These are phyloP conservation scores for Silybum marianum DNA, from an alignment of 129 eudicot genomes.

Conservation along the genomic window DNA sequence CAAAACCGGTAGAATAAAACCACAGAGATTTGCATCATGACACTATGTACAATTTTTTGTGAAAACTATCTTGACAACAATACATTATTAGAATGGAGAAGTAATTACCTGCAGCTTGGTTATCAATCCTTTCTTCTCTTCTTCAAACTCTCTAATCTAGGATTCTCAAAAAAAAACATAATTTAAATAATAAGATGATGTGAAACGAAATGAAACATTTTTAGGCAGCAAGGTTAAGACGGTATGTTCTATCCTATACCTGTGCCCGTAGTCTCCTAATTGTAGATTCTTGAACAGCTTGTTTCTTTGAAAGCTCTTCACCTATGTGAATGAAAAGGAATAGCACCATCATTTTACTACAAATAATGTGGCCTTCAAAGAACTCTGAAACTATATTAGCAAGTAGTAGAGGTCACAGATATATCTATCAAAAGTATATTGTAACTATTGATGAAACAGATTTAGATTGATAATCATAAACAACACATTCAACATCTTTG, in stretches of 20 bases:
- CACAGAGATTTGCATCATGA: constrained; percentile 14
- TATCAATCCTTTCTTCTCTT: constrained; percentile 84
- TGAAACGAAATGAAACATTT: constrained; percentile 12
- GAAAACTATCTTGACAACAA: not conserved
- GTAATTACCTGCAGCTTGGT: constrained; percentile 80
- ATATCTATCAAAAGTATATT: not conserved
- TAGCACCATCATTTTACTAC: constrained; percentile 1
- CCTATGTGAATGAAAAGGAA: constrained; percentile 45
- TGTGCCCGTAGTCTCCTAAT: constrained; percentile 91
- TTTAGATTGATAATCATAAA: not conserved
- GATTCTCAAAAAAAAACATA: constrained; percentile 31
- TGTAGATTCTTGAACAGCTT: constrained; percentile 92
- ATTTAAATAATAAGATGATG: constrained; percentile 7
- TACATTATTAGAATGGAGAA: not conserved
- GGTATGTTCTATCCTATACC: constrained; percentile 37
- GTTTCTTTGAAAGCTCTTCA: constrained; percentile 94
- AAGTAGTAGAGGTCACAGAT: not conserved
- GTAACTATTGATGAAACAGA: not conserved
- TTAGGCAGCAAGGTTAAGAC: not conserved
- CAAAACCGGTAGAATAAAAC: not conserved
- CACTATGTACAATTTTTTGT: not conserved
- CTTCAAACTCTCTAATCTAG: constrained; percentile 92
- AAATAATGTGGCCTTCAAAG: constrained; percentile 1
- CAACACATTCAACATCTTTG: not conserved
- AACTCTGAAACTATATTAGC: constrained; percentile 8